These are phyloP conservation scores for Xanthoconium purpureum DNA, from an alignment of 768 basidiomycete genomes.

Conservation along the genomic window DNA sequence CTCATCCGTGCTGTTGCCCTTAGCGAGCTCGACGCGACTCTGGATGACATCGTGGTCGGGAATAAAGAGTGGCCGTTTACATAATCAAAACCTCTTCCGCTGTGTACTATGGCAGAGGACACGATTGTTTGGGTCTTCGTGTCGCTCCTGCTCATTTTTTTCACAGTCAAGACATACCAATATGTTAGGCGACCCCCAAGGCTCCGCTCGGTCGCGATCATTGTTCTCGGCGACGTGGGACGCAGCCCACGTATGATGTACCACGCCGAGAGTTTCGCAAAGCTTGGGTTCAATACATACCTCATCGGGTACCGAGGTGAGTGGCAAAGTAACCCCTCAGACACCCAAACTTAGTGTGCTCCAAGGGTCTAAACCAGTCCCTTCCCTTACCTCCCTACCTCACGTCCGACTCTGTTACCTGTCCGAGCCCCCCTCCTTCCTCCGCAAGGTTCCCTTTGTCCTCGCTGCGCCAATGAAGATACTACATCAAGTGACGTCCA, in stretches of 20 bases:
- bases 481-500: slow-evolving; percentile 57
- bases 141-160: slow-evolving; percentile 12
- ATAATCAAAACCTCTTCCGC: slow-evolving; percentile 8
- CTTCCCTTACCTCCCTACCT: slow-evolving; percentile 65
- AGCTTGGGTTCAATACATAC: slow-evolving; percentile 70
- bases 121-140: slow-evolving; percentile 4
- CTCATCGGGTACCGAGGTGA: slow-evolving; percentile 85
- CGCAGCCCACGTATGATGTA: slow-evolving; percentile 99
- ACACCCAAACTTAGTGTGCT: not conserved
- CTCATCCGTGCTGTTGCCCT: slow-evolving; percentile 5
- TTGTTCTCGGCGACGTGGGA: slow-evolving; percentile 95
- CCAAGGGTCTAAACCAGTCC: slow-evolving; percentile 73
- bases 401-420: slow-evolving; percentile 67
- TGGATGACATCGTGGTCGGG: slow-evolving; percentile 21
- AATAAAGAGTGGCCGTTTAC: slow-evolving; percentile 13
- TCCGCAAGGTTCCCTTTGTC: slow-evolving; percentile 59
- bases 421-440: slow-evolving; percentile 53
- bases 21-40: slow-evolving; percentile 15
- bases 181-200: slow-evolving; percentile 27
- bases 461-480: slow-evolving; percentile 83
- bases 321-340: slow-evolving; percentile 11
- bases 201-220: slow-evolving; percentile 73
- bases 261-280: slow-evolving; percentile 90
- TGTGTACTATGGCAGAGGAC: slow-evolving; percentile 3
- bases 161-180: slow-evolving; percentile 9